These are phyloP conservation scores for Boletellus sp. DNA, from an alignment of 768 basidiomycete species.

Conservation along the genomic window DNA sequence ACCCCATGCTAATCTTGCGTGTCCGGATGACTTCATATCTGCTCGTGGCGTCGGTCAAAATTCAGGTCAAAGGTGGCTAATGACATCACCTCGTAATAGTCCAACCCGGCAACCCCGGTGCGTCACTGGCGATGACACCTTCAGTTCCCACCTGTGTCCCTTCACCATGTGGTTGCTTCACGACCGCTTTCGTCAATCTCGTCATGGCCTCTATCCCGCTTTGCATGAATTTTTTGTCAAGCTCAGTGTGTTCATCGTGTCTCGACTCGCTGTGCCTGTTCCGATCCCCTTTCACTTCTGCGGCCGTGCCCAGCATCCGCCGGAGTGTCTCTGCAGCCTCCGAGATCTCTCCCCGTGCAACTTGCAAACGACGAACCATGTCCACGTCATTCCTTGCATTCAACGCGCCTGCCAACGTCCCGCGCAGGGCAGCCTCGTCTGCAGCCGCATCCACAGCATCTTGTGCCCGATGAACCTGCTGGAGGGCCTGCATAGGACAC, in stretches of 20 bases:
- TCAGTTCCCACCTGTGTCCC: background rate
- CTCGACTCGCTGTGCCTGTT: background rate
- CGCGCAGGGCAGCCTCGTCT: slow-evolving; percentile 22
- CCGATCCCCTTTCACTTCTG: background rate
- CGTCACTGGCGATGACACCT: background rate
- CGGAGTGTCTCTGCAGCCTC: slow-evolving; percentile 24
- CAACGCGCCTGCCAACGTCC: slow-evolving; percentile 14
- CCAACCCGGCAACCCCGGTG: slow-evolving; percentile 56
- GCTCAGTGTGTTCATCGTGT: background rate
- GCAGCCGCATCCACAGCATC: slow-evolving; percentile 21
- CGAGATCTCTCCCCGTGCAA: slow-evolving; percentile 19
- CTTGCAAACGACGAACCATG: slow-evolving; percentile 23
- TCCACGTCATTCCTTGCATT: slow-evolving; percentile 15
- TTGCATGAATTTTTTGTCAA: slow-evolving; percentile 66
- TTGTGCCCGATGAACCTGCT: slow-evolving; percentile 20
- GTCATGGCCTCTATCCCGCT: slow-evolving; percentile 68
- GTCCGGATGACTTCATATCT: slow-evolving; percentile 76
- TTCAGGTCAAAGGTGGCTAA: background rate
- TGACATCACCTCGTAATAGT: slow-evolving; percentile 60
- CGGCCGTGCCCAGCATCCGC: slow-evolving; percentile 8
- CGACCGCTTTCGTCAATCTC: slow-evolving; percentile 45
- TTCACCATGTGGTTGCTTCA: background rate
- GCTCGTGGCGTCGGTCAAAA: slow-evolving; percentile 3
- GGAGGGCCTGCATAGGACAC: slow-evolving; percentile 11
- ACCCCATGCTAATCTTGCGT: slow-evolving; percentile 65